Conservation (phyloP, 345 rosid genomes). For the Camelina hispida region DNA sequence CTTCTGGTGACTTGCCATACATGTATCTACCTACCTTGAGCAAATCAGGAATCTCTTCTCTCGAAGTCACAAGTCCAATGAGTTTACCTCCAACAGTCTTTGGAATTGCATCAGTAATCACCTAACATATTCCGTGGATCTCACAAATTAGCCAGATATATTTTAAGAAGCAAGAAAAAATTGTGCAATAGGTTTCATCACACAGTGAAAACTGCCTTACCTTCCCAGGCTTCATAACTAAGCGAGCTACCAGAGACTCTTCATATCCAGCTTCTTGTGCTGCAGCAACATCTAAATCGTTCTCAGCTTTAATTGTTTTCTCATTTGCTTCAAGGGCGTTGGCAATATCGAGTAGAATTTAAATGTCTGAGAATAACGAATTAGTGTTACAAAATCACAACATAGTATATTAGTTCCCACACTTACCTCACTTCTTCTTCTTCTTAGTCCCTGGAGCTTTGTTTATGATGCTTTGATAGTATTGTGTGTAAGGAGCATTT, state of each 20-base stretch:
- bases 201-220: constrained; percentile 39
- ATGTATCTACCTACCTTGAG: constrained; percentile 68
- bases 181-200: not conserved
- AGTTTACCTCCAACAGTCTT: constrained; percentile 76
- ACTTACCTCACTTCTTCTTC: constrained; percentile 30
- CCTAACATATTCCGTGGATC: constrained; percentile 49
- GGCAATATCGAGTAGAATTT: constrained; percentile 80
- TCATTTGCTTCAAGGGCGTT: constrained; percentile 83
- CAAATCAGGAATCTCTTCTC: constrained; percentile 97
- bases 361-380: not conserved
- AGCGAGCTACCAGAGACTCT: constrained; percentile 76
- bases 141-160: constrained; percentile 14
- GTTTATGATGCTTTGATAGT: constrained; percentile 66
- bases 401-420: not conserved
- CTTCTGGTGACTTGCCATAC: constrained; percentile 24
- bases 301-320: constrained; percentile 64
- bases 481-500: constrained; percentile 66
- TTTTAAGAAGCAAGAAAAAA: too few species aligned
- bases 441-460: constrained; percentile 50
- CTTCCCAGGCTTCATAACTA: constrained; percentile 90
- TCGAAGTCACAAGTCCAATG: constrained; percentile 90
- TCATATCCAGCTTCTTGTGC: constrained; percentile 81
- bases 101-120: constrained; percentile 89
- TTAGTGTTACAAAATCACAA: not conserved
- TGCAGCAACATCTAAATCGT: constrained; percentile 81